Evolutionary conservation across 495 filamentous ascomycete genomes (phyloP), one percentile per base, ranked within the genome.

Genomic region (Cercophora newfieldiana): DNA sequence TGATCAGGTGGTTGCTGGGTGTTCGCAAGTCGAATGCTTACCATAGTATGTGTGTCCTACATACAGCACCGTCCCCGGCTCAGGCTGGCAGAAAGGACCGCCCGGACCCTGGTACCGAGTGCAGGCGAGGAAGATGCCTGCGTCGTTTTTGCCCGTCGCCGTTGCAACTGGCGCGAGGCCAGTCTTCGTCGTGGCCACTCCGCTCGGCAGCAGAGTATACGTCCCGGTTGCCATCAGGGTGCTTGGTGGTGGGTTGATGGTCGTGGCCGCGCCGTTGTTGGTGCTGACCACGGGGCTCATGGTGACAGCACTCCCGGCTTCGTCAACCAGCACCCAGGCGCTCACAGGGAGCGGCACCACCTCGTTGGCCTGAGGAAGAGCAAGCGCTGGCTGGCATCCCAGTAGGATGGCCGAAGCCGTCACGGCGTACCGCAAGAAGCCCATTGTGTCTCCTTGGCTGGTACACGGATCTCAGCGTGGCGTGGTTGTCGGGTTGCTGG

Each of bases 11-110:
- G 56, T 19, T 48, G 19, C 25, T 3, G 22, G 48, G 28, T 37
- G 37, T 6, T 16, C 37, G 19, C 1, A 58, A 30, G 54, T 19
- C 12, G 30, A 18, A 21, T 8, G 44, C 61, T 58, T 44, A 75
- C 74, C 67, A 53, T 78, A 78, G 54, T 78, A 78, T 0, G 72
- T 70, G 24, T 57, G 28, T 0, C 72, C 74, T 0, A 63, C 59
- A 21, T 66, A 31, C 8, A 78, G 51, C 5, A 66, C 47, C 31
- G 63, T 67, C 10, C 73, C 75, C 5, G 47, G 7, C 60, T 64
- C 61, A 4, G 75, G 75, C 1, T 62, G 60, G 51, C 75, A 78
- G 48, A 78, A 75, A 0, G 74, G 75, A 55, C 62, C 67, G 22
- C 67, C 57, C 30, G 31, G 37, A 63, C 61, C 64, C 18, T 69